A percentile compares a stretch with the other conserved stretches of the same genome.
These are phyloP conservation scores for Yamadazyma friedrichii DNA, from an alignment of 1,139 yeast genomes.

Conservation along the genomic window DNA sequence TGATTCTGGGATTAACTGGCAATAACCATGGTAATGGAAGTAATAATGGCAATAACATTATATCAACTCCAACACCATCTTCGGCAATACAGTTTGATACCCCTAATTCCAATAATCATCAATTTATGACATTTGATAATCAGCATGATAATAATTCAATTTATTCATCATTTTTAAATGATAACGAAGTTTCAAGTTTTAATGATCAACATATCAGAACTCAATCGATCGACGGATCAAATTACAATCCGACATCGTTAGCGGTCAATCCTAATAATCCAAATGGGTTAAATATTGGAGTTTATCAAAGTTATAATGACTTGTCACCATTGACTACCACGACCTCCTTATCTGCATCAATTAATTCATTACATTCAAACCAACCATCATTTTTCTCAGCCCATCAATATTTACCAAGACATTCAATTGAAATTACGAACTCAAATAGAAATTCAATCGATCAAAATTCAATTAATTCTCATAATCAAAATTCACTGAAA, in stretches of 20 bases:
- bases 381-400: constrained; percentile 50
- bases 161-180: constrained; percentile 13
- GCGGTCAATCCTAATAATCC: constrained; percentile 12
- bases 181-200: constrained; percentile 10
- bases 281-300: constrained; percentile 8
- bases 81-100: constrained; percentile 8
- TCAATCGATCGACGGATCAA: constrained; percentile 16
- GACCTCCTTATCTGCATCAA: constrained; percentile 44
- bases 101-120: constrained; percentile 7
- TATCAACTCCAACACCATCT: constrained; percentile 9
- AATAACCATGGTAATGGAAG: neutral
- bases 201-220: constrained; percentile 16
- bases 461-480: constrained; percentile 28
- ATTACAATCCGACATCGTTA: constrained; percentile 14
- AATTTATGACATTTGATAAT: constrained; percentile 5
- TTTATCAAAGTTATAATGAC: constrained; percentile 20
- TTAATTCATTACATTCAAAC: constrained; percentile 41
- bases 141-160: constrained; percentile 16
- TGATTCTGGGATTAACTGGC: constrained; percentile 3
- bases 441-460: constrained; percentile 38
- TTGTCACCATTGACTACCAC: constrained; percentile 47
- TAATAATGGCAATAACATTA: neutral
- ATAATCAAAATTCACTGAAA: constrained; percentile 13
- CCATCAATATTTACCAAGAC: constrained; percentile 40
- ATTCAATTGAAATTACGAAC: constrained; percentile 39